Conservation (phyloP, 106 monocot genomes). For the Dioscorea alata region DNA sequence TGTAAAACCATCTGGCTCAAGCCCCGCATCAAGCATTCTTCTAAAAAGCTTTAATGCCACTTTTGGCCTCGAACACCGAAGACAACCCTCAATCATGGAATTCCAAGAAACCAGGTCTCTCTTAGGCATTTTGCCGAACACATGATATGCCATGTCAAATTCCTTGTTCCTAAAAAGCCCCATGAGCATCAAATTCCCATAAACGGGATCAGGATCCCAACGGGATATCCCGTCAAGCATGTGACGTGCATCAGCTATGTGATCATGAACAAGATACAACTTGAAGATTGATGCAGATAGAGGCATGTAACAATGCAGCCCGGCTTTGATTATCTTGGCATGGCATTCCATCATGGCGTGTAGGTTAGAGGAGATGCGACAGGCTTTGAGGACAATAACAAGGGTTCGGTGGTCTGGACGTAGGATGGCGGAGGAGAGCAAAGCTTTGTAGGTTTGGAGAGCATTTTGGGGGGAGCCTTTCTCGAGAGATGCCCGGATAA, state of each 20-base stretch:
- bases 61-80: conserved; percentile 7
- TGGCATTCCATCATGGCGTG: conserved; percentile 8
- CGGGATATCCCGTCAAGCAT: conserved; percentile 24
- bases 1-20: conserved; percentile 39
- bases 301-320: conserved; percentile 1
- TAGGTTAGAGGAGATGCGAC: conserved; percentile 11
- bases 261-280: conserved; percentile 13
- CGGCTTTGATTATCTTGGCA: conserved; percentile 19
- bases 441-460: conserved; percentile 15
- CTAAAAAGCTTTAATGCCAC: conserved; percentile 29
- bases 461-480: conserved; percentile 32
- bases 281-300: conserved; percentile 18
- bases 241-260: conserved; percentile 14
- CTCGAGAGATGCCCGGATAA: conserved; percentile 28
- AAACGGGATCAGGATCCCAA: conserved; percentile 10
- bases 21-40: conserved; percentile 18
- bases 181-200: conserved; percentile 36
- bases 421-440: conserved; percentile 20
- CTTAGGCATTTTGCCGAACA: conserved; percentile 26
- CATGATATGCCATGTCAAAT: conserved; percentile 13
- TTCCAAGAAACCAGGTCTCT: conserved; percentile 56
- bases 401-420: conserved; percentile 31
- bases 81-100: conserved; percentile 39
- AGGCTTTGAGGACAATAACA: conserved; percentile 30
- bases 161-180: conserved; percentile 16